Base-by-base conservation (phyloP, 2,329 filamentous ascomycete genomes). In the Cladosporium austrohemisphaericum region DNA sequence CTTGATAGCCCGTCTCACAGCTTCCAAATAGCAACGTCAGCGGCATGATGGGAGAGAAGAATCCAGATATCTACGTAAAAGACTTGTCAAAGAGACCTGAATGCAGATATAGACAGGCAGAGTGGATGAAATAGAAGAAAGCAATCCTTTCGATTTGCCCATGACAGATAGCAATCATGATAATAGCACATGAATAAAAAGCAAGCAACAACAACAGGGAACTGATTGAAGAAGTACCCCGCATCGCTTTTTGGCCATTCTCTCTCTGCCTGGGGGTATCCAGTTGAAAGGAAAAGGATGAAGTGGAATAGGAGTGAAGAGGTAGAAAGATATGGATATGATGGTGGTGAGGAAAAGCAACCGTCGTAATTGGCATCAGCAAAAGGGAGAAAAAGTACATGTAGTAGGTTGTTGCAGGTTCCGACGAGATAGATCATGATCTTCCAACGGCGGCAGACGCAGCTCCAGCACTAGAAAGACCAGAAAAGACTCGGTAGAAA, bases 281-380 rank as follows among this genome's bases (percentile, higher is more conserved):
- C 41, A 36, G 22, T 10, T 31, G 14, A 45, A 25, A 25, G 22
- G 28, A 41, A 14, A 22, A 45, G 28, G 19, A 31, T 9, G 26
- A 22, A 45, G 20, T 4, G 11, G 23, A 19, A 26, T 35, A 48
- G 14, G 20, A 20, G 6, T 33, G 35, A 26, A 23, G 37, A 47
- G 37, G 31, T 32, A 43, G 16, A 28, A 20, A 46, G 20, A 51
- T 14, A 41, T 44, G 38, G 31, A 52, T 26, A 50, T 40, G 19
- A 46, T 43, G 25, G 33, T 45, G 28, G 33, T 14, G 32, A 43
- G 46, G 22, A 36, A 28, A 40, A 28, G 16, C 33, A 40, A 33
- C 37, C 44, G 11, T 50, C 40, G 50, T 45, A 36, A 45, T 45
- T 51, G 36, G 29, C 26, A 35, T 32, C 46, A 40, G 46, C 35